These are phyloP conservation scores for Emydomyces testavorans DNA, from an alignment of 2,329 filamentous ascomycete species.

Conservation along the genomic window DNA sequence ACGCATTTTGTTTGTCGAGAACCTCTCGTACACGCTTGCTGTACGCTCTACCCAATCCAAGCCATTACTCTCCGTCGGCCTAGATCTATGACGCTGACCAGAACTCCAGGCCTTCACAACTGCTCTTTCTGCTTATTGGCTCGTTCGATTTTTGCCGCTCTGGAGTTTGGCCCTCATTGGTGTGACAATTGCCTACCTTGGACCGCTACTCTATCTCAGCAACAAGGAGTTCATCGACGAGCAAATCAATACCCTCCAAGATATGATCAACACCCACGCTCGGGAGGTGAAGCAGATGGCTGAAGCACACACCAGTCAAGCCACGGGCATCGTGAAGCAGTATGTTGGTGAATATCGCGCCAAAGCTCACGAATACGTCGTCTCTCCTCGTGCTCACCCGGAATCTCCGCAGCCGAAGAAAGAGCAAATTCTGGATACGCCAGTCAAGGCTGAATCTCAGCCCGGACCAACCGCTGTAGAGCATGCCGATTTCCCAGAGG, in stretches of 20 bases:
- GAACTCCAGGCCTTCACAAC: conserved; percentile 45
- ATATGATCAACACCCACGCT: conserved; percentile 47
- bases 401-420: conserved; percentile 19
- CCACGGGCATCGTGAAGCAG: conserved; percentile 46
- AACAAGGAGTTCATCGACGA: conserved; percentile 54
- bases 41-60: conserved; percentile 34
- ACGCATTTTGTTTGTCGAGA: conserved; percentile 55
- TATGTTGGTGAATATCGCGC: conserved; percentile 50
- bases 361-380: conserved; percentile 49
- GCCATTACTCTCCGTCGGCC: background rate
- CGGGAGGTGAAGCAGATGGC: conserved; percentile 50
- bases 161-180: conserved; percentile 52
- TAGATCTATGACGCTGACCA: conserved; percentile 16
- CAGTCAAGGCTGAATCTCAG: conserved; percentile 21
- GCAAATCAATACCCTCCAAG: conserved; percentile 45
- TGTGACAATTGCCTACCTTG: conserved; percentile 47
- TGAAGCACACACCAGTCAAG: conserved; percentile 48
- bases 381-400: conserved; percentile 19
- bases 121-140: conserved; percentile 50
- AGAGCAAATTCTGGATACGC: background rate
- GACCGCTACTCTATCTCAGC: conserved; percentile 51
- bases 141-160: conserved; percentile 54
- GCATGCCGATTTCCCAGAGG: conserved; percentile 36
- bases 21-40: conserved; percentile 48
- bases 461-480: conserved; percentile 25